Conservation (phyloP, 208 protist species). For the Endotrypanum monterogeii region DNA sequence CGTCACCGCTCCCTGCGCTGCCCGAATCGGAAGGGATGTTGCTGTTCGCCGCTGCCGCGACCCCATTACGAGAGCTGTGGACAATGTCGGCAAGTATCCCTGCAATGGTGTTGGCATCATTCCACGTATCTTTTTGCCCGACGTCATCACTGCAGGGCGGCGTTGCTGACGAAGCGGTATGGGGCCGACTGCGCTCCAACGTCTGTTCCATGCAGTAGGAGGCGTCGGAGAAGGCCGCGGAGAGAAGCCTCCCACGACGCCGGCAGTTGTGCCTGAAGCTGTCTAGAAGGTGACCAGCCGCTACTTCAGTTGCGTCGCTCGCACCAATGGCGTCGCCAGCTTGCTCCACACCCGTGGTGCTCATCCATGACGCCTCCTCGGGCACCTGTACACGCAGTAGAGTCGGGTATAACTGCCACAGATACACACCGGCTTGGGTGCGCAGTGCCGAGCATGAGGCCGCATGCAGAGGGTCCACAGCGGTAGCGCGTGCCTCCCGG, state of each 20-base stretch:
- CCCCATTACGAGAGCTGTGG: neutral
- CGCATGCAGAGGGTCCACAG: neutral
- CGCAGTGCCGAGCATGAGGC: neutral
- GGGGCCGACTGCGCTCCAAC: neutral
- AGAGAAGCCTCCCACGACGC: conserved; percentile 2
- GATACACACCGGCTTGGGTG: conserved; percentile 4
- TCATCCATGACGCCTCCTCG: conserved; percentile 19
- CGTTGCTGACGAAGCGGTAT: neutral
- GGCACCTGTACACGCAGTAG: conserved; percentile 28
- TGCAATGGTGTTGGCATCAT: neutral
- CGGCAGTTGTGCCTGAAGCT: conserved; percentile 4
- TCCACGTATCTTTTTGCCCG: neutral
- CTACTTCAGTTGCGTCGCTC: conserved; percentile 1
- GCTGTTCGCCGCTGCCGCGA: neutral
- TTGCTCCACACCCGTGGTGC: conserved; percentile 1
- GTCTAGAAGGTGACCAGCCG: neutral
- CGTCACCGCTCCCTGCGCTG: neutral
- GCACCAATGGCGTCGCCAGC: conserved; percentile 7
- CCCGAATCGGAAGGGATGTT: neutral
- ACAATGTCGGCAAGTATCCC: neutral
- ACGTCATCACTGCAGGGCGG: conserved; percentile 1
- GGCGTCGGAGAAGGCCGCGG: neutral
- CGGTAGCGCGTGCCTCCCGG: neutral
- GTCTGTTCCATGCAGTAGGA: neutral
- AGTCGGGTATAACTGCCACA: conserved; percentile 23